Evolutionary conservation across 371 early-diverging fungal species (phyloP).

Genomic region (Syncephalastrum monosporum): DNA sequence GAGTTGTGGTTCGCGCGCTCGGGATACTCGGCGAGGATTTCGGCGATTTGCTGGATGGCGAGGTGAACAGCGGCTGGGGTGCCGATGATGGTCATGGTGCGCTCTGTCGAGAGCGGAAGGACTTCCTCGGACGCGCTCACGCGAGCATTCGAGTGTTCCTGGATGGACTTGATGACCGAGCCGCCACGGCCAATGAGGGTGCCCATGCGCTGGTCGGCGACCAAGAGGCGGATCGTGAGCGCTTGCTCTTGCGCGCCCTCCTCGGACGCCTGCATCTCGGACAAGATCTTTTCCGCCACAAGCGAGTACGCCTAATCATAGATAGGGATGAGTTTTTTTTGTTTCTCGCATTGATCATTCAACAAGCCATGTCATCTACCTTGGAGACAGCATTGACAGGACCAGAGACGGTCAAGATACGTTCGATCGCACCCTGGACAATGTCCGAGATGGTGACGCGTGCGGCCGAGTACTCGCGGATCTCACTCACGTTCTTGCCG

Average conservation of each 20-base stretch:
- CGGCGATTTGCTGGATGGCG: slow-evolving; percentile 75
- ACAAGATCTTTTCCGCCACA: slow-evolving; percentile 67
- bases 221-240: slow-evolving; percentile 68
- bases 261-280: slow-evolving; percentile 40
- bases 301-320: slow-evolving; percentile 64
- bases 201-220: slow-evolving; percentile 81
- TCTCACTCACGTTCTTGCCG: slow-evolving; percentile 80
- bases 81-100: slow-evolving; percentile 85
- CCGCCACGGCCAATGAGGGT: slow-evolving; percentile 92
- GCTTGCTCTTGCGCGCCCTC: slow-evolving; percentile 32
- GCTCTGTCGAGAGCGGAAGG: slow-evolving; percentile 74
- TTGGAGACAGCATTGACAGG: slow-evolving; percentile 73
- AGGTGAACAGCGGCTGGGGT: slow-evolving; percentile 76
- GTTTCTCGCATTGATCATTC: no score
- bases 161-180: slow-evolving; percentile 83
- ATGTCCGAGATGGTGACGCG: slow-evolving; percentile 79
- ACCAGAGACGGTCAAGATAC: slow-evolving; percentile 76
- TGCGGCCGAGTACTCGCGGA: slow-evolving; percentile 75
- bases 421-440: slow-evolving; percentile 70
- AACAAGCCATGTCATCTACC: slow-evolving; percentile 28
- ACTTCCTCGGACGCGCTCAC: slow-evolving; percentile 80
- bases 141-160: slow-evolving; percentile 82
- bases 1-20: slow-evolving; percentile 46
- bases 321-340: not conserved
- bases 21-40: slow-evolving; percentile 59